A percentile compares a stretch with the other conserved stretches of the same genome.
phyloP scores from a whole-genome alignment of 2,329 filamentous ascomycete genomes.

The Sclerotiophoma versabilis region DNA sequence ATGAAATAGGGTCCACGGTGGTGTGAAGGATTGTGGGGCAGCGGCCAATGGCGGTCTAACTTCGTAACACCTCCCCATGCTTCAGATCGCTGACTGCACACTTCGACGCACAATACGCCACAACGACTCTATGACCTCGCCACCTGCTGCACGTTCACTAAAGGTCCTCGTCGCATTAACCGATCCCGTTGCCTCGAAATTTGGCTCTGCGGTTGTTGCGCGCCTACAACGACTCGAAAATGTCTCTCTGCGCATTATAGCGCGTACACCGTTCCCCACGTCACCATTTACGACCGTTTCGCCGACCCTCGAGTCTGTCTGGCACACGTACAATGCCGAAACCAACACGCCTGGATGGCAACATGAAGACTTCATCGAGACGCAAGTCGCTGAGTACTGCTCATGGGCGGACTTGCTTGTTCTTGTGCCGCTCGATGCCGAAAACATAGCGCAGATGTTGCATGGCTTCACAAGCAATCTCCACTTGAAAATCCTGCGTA shows the following conservation, averaged over 20 bases:
- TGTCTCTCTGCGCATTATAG: slow-evolving; percentile 54
- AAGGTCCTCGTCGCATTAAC: slow-evolving; percentile 70
- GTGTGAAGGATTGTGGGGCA: slow-evolving; percentile 16
- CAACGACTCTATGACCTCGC: slow-evolving; percentile 30
- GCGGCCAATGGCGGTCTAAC: slow-evolving; percentile 34
- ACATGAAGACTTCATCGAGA: slow-evolving; percentile 46
- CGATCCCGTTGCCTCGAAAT: slow-evolving; percentile 69
- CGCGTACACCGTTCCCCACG: slow-evolving; percentile 36
- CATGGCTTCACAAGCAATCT: slow-evolving; percentile 82
- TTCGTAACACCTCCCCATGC: slow-evolving; percentile 18
- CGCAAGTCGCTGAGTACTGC: slow-evolving; percentile 72
- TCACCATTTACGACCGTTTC: slow-evolving; percentile 31
- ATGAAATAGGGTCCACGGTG: slow-evolving; percentile 1
- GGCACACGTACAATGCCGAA: slow-evolving; percentile 40
- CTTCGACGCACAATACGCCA: slow-evolving; percentile 12
- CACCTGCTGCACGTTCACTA: slow-evolving; percentile 34
- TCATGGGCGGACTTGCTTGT: slow-evolving; percentile 89
- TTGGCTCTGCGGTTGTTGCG: slow-evolving; percentile 70
- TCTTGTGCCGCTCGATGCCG: slow-evolving; percentile 83
- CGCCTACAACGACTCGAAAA: slow-evolving; percentile 74
- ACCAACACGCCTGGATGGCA: slow-evolving; percentile 30
- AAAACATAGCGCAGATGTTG: slow-evolving; percentile 86
- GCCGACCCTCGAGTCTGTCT: slow-evolving; percentile 38
- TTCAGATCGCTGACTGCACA: slow-evolving; percentile 10
- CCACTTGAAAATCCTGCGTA: slow-evolving; percentile 79